Evolutionary conservation across 2,329 filamentous ascomycete species (phyloP), one percentile per base, ranked within the genome.

Genomic region (Fonsecaea pugnacius): DNA sequence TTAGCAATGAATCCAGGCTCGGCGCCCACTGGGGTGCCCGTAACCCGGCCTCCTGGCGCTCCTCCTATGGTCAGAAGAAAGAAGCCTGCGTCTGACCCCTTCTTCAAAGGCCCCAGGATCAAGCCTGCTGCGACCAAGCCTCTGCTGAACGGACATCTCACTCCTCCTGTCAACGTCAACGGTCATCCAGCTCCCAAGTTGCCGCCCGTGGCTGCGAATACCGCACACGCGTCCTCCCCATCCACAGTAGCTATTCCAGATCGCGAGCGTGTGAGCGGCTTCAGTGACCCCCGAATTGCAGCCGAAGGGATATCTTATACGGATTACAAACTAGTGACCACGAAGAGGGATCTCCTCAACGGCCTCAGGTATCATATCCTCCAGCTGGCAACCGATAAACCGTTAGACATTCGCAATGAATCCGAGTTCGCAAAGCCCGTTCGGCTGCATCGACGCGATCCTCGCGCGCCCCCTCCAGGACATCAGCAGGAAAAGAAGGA

Each of bases 351-450:
- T 9, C 78, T 96, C 56, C 84, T 91, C 62, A 89, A 95, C 70
- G 91, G 90, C 5, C 80, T 96, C 64, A 90, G 94, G 55, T 88
- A 92, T 73, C 95, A 99, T 74, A 86, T 96, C 67, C 93, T 96
- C 82, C 89, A 91, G 70, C 88, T 99, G 62, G 84, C 89, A 67
- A 81, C 84, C 58, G 87, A 87, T 71, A 83, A 82, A 68, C 79
- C 74, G n/a, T 78, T 87, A 67, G 89, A 90, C 70, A 84, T 87
- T 35, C 83, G 91, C 65, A 89, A 98, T 73, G 88, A 94, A 70
- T 82, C 88, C 5, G 88, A 96, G 58, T 99, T 98, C 74, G 89
- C 91, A 18, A 87, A 92, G 32, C 95, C 95, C 0, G 91, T 98
- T 35, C 89, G 91, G 40, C 81, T 99, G 40, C 93, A 98, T 74